Evolutionary conservation across 2,329 filamentous ascomycete species (phyloP).

Genomic region (Cercospora citrullina): DNA sequence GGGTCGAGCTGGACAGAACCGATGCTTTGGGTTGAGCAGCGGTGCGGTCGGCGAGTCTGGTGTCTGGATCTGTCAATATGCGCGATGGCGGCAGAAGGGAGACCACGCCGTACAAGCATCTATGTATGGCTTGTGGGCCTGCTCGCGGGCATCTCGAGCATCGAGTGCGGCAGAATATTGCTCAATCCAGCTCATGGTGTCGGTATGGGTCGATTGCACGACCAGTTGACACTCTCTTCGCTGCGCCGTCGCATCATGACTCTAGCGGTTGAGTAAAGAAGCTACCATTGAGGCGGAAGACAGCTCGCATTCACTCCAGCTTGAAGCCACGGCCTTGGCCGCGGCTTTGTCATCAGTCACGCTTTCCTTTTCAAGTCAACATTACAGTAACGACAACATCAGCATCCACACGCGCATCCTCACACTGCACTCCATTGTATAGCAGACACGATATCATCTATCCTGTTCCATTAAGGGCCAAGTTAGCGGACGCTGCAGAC

Average conservation of each 20-base stretch:
- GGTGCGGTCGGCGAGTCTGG: slow-evolving; percentile 49
- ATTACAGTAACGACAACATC: background rate
- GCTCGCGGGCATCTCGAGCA: slow-evolving; percentile 69
- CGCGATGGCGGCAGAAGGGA: slow-evolving; percentile 8
- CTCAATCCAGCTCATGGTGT: slow-evolving; percentile 69
- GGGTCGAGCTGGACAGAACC: slow-evolving; percentile 34
- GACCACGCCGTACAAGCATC: slow-evolving; percentile 66
- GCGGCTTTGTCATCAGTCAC: background rate
- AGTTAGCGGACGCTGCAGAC: background rate
- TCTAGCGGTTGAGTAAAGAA: background rate
- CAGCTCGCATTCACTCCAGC: slow-evolving; percentile 7
- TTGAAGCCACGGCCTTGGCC: background rate
- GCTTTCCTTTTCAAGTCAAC: background rate
- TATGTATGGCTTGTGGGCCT: slow-evolving; percentile 66
- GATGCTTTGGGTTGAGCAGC: slow-evolving; percentile 20
- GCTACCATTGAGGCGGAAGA: background rate
- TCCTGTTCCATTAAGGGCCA: background rate
- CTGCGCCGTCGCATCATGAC: background rate
- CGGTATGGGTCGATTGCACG: background rate
- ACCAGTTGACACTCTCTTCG: background rate
- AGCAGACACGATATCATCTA: background rate
- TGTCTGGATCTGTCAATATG: slow-evolving; percentile 38
- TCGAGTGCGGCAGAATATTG: slow-evolving; percentile 77
- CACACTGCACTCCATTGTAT: background rate
- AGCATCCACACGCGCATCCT: background rate